phyloP scores from a whole-genome alignment of 1,284 basidiomycete genomes.

The Cronartium quercuum region DNA sequence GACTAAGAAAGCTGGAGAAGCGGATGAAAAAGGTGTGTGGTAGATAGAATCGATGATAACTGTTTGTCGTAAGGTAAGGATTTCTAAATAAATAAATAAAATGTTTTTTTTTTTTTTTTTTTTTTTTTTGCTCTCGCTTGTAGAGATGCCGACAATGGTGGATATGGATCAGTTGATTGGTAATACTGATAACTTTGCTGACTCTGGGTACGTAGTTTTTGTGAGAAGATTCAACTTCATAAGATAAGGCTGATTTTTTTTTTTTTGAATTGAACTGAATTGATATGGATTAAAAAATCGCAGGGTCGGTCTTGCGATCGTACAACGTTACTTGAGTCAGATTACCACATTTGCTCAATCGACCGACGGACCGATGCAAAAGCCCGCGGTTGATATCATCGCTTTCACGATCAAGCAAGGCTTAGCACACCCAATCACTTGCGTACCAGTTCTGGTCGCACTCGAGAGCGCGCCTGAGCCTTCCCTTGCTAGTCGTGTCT shows the following conservation, averaged over 20 bases:
- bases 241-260: neutral
- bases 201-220: slow-evolving; percentile 68
- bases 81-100: too few species aligned
- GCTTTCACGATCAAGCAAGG: slow-evolving; percentile 90
- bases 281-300: too few species aligned
- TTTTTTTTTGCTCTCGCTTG: slow-evolving; percentile 24
- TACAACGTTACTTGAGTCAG: slow-evolving; percentile 79
- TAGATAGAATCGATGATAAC: slow-evolving; percentile 42
- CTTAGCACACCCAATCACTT: slow-evolving; percentile 87
- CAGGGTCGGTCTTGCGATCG: slow-evolving; percentile 84
- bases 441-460: slow-evolving; percentile 84
- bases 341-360: slow-evolving; percentile 77
- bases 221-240: slow-evolving; percentile 8
- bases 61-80: too few species aligned
- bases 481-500: slow-evolving; percentile 65
- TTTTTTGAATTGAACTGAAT: neutral
- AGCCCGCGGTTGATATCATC: slow-evolving; percentile 80
- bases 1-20: slow-evolving; percentile 64
- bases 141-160: slow-evolving; percentile 54
- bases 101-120: too few species aligned
- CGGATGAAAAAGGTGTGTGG: slow-evolving; percentile 57
- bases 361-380: slow-evolving; percentile 64
- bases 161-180: slow-evolving; percentile 90
- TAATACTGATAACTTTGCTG: slow-evolving; percentile 85
- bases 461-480: slow-evolving; percentile 73